Conservation (phyloP, 164 flowering plant species). For the Chloranthus sessilifolius region DNA sequence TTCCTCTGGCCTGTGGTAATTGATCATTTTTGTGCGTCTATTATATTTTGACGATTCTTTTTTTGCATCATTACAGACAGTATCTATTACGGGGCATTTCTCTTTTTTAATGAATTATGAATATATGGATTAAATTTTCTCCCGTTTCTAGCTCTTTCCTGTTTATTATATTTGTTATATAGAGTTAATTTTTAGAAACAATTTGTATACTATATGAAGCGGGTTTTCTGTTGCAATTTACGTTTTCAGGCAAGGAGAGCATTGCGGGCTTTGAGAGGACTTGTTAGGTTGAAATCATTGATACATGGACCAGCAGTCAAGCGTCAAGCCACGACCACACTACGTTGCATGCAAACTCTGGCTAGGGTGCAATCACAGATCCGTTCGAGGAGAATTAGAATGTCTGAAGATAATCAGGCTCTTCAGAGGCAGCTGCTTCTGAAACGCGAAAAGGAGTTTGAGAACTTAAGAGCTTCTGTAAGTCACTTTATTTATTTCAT, state of each 20-base stretch:
- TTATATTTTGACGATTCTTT: no score
- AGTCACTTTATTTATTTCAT: conserved; percentile 18
- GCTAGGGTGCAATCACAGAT: conserved; percentile 74
- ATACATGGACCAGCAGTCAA: conserved; percentile 54
- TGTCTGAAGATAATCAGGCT: conserved; percentile 74
- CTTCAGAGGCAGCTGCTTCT: conserved; percentile 56
- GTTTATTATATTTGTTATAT: no score
- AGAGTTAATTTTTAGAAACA: no score
- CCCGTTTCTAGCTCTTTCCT: no score
- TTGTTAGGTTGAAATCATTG: conserved; percentile 57
- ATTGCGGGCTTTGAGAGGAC: conserved; percentile 61
- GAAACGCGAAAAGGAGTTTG: conserved; percentile 50
- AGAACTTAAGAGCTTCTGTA: conserved; percentile 42
- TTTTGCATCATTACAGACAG: no score
- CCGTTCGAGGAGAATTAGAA: conserved; percentile 54
- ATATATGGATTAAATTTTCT: no score
- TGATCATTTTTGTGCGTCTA: no score
- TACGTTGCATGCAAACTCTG: conserved; percentile 64
- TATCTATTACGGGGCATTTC: no score
- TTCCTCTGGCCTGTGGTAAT: no score
- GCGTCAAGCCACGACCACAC: conserved; percentile 54
- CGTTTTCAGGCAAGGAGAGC: conserved; percentile 55
- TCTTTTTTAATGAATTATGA: no score
- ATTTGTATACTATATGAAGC: no score
- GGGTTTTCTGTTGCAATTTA: no score